phyloP scores from a whole-genome alignment of 345 rosid genomes.

The Gossypium turneri region DNA sequence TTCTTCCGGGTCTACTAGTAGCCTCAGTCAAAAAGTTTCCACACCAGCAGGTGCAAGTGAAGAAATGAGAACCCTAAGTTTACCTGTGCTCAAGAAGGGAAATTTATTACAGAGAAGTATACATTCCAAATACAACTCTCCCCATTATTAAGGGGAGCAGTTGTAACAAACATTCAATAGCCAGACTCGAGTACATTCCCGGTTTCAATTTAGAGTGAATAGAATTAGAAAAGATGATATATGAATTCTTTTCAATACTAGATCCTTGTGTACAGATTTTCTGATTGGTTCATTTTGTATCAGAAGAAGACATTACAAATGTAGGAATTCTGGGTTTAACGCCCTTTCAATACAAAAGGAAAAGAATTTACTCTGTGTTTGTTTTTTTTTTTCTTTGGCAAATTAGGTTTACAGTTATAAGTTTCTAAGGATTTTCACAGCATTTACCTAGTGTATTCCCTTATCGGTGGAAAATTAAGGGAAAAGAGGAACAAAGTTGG shows the following conservation, averaged over 20 bases:
- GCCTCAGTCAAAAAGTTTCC: slow-evolving; percentile 16
- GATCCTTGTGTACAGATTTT: slow-evolving; percentile 10
- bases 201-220: slow-evolving; percentile 9
- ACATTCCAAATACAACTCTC: background rate
- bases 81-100: slow-evolving; percentile 9
- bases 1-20: slow-evolving; percentile 23
- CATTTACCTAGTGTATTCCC: no score
- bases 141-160: slow-evolving; percentile 20
- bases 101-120: slow-evolving; percentile 1
- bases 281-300: slow-evolving; percentile 19
- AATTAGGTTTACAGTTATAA: background rate
- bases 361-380: background rate
- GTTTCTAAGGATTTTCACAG: background rate
- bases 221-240: slow-evolving; percentile 29
- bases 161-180: slow-evolving; percentile 19
- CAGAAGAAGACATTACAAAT: slow-evolving; percentile 6
- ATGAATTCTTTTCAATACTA: slow-evolving; percentile 35
- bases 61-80: slow-evolving; percentile 14
- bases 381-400: background rate
- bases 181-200: background rate
- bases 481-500: no score
- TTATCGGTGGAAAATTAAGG: no score
- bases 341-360: background rate
- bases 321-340: slow-evolving; percentile 18
- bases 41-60: background rate